These are phyloP conservation scores for Chalciporus chontae DNA, from an alignment of 768 basidiomycete species.

Conservation along the genomic window DNA sequence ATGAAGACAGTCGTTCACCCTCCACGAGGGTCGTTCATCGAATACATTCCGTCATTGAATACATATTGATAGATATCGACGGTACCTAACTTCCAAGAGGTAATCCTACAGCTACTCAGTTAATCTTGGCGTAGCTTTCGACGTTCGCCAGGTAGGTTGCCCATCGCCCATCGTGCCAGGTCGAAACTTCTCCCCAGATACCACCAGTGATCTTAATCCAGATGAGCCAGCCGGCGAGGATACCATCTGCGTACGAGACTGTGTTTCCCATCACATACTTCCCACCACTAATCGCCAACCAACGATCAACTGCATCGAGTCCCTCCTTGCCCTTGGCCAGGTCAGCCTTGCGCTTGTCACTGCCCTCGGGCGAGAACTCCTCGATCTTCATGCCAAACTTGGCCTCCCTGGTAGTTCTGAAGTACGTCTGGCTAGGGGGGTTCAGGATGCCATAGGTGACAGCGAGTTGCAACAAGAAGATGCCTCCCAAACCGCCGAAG, in stretches of 20 bases:
- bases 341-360: constrained; percentile 18
- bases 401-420: constrained; percentile 32
- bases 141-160: constrained; percentile 30
- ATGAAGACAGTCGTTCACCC: too few species aligned
- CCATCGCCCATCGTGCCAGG: constrained; percentile 42
- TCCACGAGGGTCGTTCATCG: too few species aligned
- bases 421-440: constrained; percentile 30
- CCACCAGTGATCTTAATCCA: constrained; percentile 33
- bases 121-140: constrained; percentile 29
- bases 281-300: constrained; percentile 28
- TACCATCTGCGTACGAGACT: constrained; percentile 35
- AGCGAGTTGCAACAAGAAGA: constrained; percentile 15
- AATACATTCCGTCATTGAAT: too few species aligned
- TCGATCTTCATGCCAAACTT: constrained; percentile 32
- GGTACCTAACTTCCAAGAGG: not conserved
- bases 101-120: constrained; percentile 1
- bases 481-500: constrained; percentile 6
- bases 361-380: constrained; percentile 32
- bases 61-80: constrained; percentile 1
- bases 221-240: constrained; percentile 31
- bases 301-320: constrained; percentile 24
- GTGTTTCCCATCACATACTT: constrained; percentile 35
- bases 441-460: constrained; percentile 17
- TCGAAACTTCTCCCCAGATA: constrained; percentile 32
- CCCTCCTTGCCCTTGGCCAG: constrained; percentile 28